Evolutionary conservation across 2,329 filamentous ascomycete genomes (phyloP), one percentile per base, ranked within the genome.

Genomic region (Pleoardoris graminearum): DNA sequence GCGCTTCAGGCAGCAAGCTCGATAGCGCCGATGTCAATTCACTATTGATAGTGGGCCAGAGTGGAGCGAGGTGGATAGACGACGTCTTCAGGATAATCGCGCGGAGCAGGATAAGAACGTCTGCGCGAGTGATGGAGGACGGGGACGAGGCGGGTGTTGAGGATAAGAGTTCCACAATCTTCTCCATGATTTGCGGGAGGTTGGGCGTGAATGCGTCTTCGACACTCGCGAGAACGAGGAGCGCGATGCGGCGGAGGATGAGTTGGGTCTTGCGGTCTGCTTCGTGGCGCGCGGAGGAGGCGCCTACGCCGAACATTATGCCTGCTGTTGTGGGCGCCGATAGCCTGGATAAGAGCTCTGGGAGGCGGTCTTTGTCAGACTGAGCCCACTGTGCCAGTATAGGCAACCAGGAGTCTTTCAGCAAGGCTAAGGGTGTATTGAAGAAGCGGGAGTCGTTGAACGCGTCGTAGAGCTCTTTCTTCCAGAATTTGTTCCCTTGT

Each of bases 261-360:
- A 96, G 82, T 73, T 97, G 93, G 1, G 92, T 91, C 74, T 88
- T 94, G 52, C 92, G 87, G 73, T 99, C 94, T 5, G 95, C 91
- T 75, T 99, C 94, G n/a, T 95, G 83, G 53, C 94, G 83, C 30
- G 94, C 94, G 37, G 92, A 95, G 19, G 90, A 91, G 6, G 94
- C 94, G 10, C 95, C 95, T 0, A 99, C 94, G n/a, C 94, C 94
- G 67, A 99, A 99, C 70, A 99, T 93, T 62, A 99, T 95, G 7
- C 94, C 94, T 0, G 95, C 94, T 12, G 92, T 93, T 1, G 92
- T 91, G 5, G 94, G 94, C 3, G 92, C 84, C 5, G 86, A 86
- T 56, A 99, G 83, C 17, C 91, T 87, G 32, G 83, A 80, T 7
- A 97, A 75, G 3, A 97, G 78, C 56, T 99, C 94, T 0, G 86